Evolutionary conservation across 345 rosid species (phyloP).

Genomic region (Pistacia integerrima): DNA sequence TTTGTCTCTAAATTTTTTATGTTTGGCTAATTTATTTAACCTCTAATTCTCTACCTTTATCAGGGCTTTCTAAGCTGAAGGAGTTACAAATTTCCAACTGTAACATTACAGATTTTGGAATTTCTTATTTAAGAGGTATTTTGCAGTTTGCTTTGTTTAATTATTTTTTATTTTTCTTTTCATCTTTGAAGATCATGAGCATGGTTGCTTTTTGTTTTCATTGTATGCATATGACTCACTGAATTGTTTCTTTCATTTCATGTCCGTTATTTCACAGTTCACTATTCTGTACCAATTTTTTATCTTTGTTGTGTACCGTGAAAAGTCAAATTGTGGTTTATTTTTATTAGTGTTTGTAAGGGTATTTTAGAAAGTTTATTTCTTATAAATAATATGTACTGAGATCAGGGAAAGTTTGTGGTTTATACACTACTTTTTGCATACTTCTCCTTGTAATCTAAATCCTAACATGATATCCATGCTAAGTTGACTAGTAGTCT

Average conservation of each 20-base stretch:
- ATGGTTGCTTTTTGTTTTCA: not conserved
- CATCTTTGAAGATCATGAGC: not conserved
- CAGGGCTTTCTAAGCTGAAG: conserved; percentile 52
- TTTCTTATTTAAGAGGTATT: conserved; percentile 55
- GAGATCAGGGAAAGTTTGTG: not conserved
- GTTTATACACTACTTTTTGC: not conserved
- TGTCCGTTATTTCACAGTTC: not conserved
- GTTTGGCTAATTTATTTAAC: not conserved
- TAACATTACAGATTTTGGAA: conserved; percentile 55
- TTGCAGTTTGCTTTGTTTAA: not conserved
- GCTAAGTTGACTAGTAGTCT: not conserved
- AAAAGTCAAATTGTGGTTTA: too few relatives aligned
- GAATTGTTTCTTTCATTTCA: not conserved
- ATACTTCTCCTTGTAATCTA: not conserved
- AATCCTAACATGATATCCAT: too few relatives aligned
- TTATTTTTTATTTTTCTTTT: not conserved
- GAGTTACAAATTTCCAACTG: conserved; percentile 53
- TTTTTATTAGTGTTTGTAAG: too few relatives aligned
- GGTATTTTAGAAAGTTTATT: not conserved
- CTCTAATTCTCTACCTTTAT: conserved; percentile 8
- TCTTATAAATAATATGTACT: too few relatives aligned
- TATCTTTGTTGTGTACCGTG: not conserved
- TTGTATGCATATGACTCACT: not conserved
- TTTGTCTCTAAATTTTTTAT: not conserved
- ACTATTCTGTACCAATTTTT: not conserved